Base-by-base conservation (phyloP, 495 filamentous ascomycete genomes). In the Penicillium macrosclerotiorum region DNA sequence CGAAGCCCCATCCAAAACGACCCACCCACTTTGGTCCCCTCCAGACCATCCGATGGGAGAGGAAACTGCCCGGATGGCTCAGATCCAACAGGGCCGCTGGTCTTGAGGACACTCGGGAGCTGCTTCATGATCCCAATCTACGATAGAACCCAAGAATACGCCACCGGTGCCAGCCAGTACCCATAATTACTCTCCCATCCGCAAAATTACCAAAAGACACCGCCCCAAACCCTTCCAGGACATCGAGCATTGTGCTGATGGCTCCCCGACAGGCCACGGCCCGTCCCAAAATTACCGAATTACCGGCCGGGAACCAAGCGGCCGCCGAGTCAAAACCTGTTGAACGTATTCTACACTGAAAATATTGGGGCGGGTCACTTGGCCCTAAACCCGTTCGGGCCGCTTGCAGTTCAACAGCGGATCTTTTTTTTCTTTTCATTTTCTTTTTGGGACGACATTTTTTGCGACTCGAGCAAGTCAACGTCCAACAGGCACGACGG, bases 391-490 rank as follows among this genome's bases (percentile, higher is more conserved):
- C 45, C 2, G 1, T 47, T 60, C 50, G 24, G 41, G 57, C 16
- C 35, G 30, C 4, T 13, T 52, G 37, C 45, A 43, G 51, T 60
- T 60, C 59, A 60, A 60, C 62, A 61, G 51, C 53, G 48, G 39
- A 54, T 52, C 47, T 54, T 63, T 50, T 51, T 53, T 53, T 64
- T 54, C 54, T 53, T 40, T 55, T 56, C 52, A 42, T 37, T 53
- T 45, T 25, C 34, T 33, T 45, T 50, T 35, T 45, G 25, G 37
- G n/a, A n/a, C n/a, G n/a, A n/a, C n/a, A n/a, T n/a, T n/a, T n/a
- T n/a, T n/a, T n/a, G n/a, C n/a, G n/a, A n/a, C n/a, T n/a, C n/a
- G n/a, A n/a, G n/a, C n/a, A n/a, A n/a, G n/a, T n/a, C n/a, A n/a
- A n/a, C n/a, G n/a, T n/a, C n/a, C n/a, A n/a, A n/a, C n/a, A n/a